These are phyloP conservation scores for Fusarium napiforme DNA, from an alignment of 2,329 filamentous ascomycete species.

Conservation along the genomic window DNA sequence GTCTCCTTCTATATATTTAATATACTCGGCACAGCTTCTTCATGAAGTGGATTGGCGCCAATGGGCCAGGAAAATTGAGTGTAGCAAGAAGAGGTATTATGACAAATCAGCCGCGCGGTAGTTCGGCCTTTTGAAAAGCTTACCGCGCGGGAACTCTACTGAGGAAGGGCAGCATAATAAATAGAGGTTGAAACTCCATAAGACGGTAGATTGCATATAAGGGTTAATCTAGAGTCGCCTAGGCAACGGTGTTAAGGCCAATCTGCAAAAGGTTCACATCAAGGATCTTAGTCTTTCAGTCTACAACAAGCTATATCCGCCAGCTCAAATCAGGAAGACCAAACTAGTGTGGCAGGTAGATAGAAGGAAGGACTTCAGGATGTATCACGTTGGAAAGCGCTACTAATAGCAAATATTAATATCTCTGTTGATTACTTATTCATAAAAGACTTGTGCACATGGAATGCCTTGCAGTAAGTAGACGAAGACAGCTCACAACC, in stretches of 20 bases:
- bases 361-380: accelerated
- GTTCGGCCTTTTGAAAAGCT: background rate
- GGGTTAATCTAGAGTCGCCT: background rate
- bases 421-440: accelerated
- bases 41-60: background rate
- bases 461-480: too few relatives aligned
- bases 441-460: too few relatives aligned
- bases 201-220: background rate
- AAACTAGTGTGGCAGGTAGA: accelerated
- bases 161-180: background rate
- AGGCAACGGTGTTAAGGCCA: accelerated
- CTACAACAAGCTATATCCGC: background rate
- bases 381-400: accelerated
- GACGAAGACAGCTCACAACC: too few relatives aligned
- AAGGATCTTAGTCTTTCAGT: background rate
- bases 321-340: background rate
- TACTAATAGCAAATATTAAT: accelerated
- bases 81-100: background rate
- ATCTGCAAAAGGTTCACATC: background rate
- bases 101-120: background rate
- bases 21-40: too few relatives aligned
- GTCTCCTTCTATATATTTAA: too few relatives aligned
- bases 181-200: background rate
- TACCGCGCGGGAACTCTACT: background rate
- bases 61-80: background rate